Evolutionary conservation across 768 basidiomycete species (phyloP), one percentile per base, ranked within the genome.

Genomic region (Crassisporium funariophilum): DNA sequence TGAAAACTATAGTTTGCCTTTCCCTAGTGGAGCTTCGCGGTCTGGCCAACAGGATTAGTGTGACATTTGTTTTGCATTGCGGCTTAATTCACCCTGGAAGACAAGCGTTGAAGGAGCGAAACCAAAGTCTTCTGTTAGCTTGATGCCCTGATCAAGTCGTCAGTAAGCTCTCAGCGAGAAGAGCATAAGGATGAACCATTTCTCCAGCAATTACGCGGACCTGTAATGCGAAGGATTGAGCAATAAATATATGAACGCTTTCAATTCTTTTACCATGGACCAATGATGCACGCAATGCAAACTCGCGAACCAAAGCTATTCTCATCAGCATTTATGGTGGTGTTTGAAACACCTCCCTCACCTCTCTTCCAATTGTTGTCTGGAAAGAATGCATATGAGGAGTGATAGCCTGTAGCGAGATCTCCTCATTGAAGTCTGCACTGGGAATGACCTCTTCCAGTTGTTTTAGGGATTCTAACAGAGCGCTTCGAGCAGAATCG

Each of bases 281-380:
- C 88, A 93, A 61, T 93, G 91, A 66, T 93, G 91, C 19, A 93
- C 85, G 34, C 90, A 90, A 59, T 93, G 91, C 23, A 93, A 67
- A 17, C 76, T 82, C n/a, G 82, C 79, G 63, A 93, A 93, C 91
- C 91, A 93, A 13, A 93, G 68, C 89, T 91, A 41, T 23, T 35
- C 27, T 41, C 10, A 31, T 12, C 6, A 34, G 35, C 17, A 20
- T 33, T 5, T 3, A 16, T 31, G 10, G 15, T 13, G 9, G 19
- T 12, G 19, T 31, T 38, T n/a, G n/a, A n/a, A n/a, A n/a, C n/a
- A n/a, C n/a, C n/a, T n/a, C n/a, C 22, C 67, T 55, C 56, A 88
- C 90, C 73, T 93, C 91, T 67, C 91, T 72, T 21, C 90, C 91
- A 55, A 91, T 83, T 4, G 83, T 89, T n/a, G 88, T 84, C 55